Base-by-base conservation (phyloP, 768 basidiomycete genomes). In the Butyriboletus loyo region DNA sequence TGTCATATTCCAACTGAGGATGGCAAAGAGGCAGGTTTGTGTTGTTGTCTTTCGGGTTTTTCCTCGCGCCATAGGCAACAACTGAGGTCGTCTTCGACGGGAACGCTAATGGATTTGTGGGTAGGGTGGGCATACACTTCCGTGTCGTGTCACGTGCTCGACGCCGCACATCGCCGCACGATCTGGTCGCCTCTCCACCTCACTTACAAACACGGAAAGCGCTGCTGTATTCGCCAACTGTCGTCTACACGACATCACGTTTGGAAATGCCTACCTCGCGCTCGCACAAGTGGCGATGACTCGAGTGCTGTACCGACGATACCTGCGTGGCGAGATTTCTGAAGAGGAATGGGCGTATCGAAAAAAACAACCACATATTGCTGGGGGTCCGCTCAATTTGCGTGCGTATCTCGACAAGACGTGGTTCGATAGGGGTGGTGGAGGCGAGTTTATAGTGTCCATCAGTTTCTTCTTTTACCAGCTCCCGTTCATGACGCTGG, bases 41-140 rank as follows among this genome's bases (percentile, higher is more conserved):
- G 4, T n/a, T 10, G 4, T 38, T 37, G 32, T 17, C 4, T 31
- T 21, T 9, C 7, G 7, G 14, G n/a, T n/a, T 3, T 27, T 31
- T 41, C 5, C 30, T 51, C 19, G 31, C 21, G 27, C 28, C 32
- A 6, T 25, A 15, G 14, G 8, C 22, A 19, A 31, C 25, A n/a
- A n/a, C 39, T 40, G 43, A n/a, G n/a, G n/a, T n/a, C n/a, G n/a
- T n/a, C n/a, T n/a, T n/a, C n/a, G 30, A 45, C 31, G 5, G 24
- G 34, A 11, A 37, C 30, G 14, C 10, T 44, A 25, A 44, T 31
- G 40, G 14, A 9, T 10, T 4, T 6, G 5, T 27, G 25, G 83
- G 83, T n/a, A n/a, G n/a, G n/a, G n/a, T n/a, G n/a, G n/a, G 3
- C 82, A 84, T 43, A 78, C 79, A 0, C 68, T 84, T 10, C 82